Percentiles rank a stretch among this genome's conserved stretches.
Evolutionary conservation across 1,139 yeast genomes (phyloP).

Genomic region (Geotrichum histeridarum): DNA sequence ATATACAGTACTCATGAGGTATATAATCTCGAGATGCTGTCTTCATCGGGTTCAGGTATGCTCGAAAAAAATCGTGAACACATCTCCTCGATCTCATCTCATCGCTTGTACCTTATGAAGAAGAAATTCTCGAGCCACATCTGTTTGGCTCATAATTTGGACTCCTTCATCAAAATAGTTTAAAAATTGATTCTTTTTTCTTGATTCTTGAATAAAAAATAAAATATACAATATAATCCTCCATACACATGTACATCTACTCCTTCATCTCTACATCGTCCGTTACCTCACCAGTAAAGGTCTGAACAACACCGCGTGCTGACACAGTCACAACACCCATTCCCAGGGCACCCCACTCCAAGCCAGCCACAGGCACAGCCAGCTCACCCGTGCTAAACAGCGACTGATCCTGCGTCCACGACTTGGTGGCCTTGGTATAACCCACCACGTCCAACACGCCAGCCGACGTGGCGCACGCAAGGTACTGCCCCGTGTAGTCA

Average conservation of each 20-base stretch:
- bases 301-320: conserved; percentile 2
- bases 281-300: not conserved
- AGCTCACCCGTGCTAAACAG: conserved; percentile 1
- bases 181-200: too few species aligned
- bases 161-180: too few species aligned
- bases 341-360: conserved; percentile 24
- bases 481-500: conserved; percentile 42
- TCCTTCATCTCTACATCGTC: conserved; percentile 14
- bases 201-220: too few species aligned
- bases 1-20: too few species aligned
- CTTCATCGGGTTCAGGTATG: too few species aligned
- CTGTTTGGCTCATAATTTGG: too few species aligned
- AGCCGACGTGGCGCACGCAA: conserved; percentile 29
- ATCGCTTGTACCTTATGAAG: too few species aligned
- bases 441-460: conserved; percentile 25
- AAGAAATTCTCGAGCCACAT: too few species aligned
- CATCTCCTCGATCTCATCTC: too few species aligned
- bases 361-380: conserved; percentile 18
- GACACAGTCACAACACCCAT: not conserved
- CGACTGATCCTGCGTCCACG: conserved; percentile 19
- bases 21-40: too few species aligned
- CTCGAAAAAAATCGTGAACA: too few species aligned
- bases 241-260: not conserved
- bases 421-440: conserved; percentile 23
- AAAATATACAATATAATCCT: too few species aligned